phyloP scores from a whole-genome alignment of 2,329 filamentous ascomycete genomes.

The Davidsoniella eucalypti region DNA sequence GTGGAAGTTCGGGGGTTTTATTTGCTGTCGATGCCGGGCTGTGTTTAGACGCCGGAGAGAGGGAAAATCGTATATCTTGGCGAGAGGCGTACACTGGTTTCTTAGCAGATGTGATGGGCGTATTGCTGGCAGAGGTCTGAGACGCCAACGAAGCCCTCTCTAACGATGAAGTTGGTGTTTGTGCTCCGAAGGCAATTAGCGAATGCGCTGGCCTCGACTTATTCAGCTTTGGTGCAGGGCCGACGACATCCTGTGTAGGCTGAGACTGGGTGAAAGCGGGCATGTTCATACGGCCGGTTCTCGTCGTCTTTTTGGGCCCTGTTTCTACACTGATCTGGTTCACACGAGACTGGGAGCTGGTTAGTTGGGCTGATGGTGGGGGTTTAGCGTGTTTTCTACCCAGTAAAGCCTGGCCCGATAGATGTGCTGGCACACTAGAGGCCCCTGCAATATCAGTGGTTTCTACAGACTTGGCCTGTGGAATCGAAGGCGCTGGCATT shows the following conservation, averaged over 20 bases:
- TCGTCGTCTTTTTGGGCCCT: not conserved
- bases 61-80: too few species aligned
- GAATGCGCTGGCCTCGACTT: not conserved
- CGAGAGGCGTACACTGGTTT: not conserved
- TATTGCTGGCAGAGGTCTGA: not conserved
- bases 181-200: not conserved
- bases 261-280: conserved; percentile 5
- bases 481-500: too few species aligned
- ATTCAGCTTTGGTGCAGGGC: not conserved
- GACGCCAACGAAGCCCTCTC: not conserved
- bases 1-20: too few species aligned
- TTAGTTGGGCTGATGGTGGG: conserved; percentile 2
- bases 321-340: too few species aligned
- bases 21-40: too few species aligned
- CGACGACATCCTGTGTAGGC: not conserved
- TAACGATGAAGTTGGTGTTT: not conserved
- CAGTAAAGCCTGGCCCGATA: too few species aligned
- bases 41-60: too few species aligned
- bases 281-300: conserved; percentile 9
- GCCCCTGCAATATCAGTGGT: too few species aligned
- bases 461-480: too few species aligned
- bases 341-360: not conserved
- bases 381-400: not conserved
- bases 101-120: not conserved
- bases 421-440: too few species aligned